Conservation (phyloP, 2,329 filamentous ascomycete genomes). For the Ophiocordyceps polyrhachis-furcata region DNA sequence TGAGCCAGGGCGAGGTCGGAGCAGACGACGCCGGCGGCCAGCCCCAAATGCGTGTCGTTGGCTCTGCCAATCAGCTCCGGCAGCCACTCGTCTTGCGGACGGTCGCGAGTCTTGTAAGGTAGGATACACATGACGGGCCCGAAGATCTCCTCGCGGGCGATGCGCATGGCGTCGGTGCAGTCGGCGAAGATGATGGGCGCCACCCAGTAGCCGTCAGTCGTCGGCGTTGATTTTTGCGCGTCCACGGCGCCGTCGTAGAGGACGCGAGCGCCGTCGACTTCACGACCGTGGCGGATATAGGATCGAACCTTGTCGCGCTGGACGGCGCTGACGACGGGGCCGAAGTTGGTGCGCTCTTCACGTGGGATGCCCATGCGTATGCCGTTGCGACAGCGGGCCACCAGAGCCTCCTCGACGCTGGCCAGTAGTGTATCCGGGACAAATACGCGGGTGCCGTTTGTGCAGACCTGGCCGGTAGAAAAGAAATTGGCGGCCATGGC, state of each 20-base stretch:
- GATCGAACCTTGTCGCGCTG: conserved; percentile 62
- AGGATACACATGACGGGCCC: conserved; percentile 74
- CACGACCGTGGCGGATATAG: conserved; percentile 60
- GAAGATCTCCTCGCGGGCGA: conserved; percentile 72
- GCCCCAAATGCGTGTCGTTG: conserved; percentile 58
- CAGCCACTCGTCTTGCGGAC: conserved; percentile 20
- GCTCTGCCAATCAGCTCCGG: conserved; percentile 54
- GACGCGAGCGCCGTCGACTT: conserved; percentile 53
- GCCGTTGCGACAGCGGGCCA: conserved; percentile 35
- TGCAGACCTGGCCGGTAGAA: conserved; percentile 81
- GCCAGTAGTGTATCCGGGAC: conserved; percentile 47
- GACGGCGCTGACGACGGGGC: conserved; percentile 55
- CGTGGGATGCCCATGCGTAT: conserved; percentile 60
- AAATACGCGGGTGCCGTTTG: conserved; percentile 80
- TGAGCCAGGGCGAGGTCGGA: conserved; percentile 58
- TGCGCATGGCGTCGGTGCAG: conserved; percentile 67
- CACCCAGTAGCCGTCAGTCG: conserved; percentile 60
- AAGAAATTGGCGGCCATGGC: conserved; percentile 94
- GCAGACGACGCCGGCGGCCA: conserved; percentile 73
- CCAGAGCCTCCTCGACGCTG: conserved; percentile 47
- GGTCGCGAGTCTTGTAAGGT: conserved; percentile 37
- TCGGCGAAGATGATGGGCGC: conserved; percentile 70
- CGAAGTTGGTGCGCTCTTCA: conserved; percentile 60
- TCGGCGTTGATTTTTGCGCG: conserved; percentile 28
- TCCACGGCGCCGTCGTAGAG: conserved; percentile 51